Evolutionary conservation across 306 rosid genomes (phyloP).

Genomic region (Glycine latifolia): DNA sequence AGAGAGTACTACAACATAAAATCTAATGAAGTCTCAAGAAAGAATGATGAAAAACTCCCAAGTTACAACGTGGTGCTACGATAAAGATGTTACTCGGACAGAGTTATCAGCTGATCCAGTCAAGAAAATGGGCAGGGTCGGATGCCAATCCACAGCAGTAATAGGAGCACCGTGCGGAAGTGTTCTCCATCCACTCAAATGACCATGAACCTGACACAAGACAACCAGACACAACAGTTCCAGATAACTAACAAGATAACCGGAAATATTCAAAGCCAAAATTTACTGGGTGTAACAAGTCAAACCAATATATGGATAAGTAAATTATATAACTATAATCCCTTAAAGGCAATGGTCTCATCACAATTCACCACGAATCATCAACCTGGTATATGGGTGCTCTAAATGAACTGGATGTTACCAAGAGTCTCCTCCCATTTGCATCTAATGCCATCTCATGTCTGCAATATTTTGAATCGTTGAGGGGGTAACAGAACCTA

Average conservation of each 20-base stretch:
- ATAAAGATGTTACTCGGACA: slow-evolving; percentile 79
- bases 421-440: slow-evolving; percentile 81
- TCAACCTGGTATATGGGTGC: slow-evolving; percentile 94
- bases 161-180: slow-evolving; percentile 83
- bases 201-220: slow-evolving; percentile 72
- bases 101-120: slow-evolving; percentile 97
- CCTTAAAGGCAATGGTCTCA: slow-evolving; percentile 14
- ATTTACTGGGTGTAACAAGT: not conserved
- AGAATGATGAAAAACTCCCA: slow-evolving; percentile 29
- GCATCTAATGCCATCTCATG: slow-evolving; percentile 97
- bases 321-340: not conserved
- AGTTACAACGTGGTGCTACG: slow-evolving; percentile 42
- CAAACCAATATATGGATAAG: slow-evolving; percentile 7
- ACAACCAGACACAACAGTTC: slow-evolving; percentile 19
- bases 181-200: slow-evolving; percentile 72
- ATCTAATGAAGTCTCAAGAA: slow-evolving; percentile 17
- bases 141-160: slow-evolving; percentile 98
- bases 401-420: slow-evolving; percentile 77
- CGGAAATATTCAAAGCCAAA: not conserved
- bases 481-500: slow-evolving; percentile 75
- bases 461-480: slow-evolving; percentile 65
- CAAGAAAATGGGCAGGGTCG: slow-evolving; percentile 82
- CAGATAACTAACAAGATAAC: slow-evolving; percentile 27
- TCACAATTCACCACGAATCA: slow-evolving; percentile 33
- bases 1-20: slow-evolving; percentile 37